phyloP scores from a whole-genome alignment of 2,329 filamentous ascomycete species.

The Aspergillus quadricinctus region DNA sequence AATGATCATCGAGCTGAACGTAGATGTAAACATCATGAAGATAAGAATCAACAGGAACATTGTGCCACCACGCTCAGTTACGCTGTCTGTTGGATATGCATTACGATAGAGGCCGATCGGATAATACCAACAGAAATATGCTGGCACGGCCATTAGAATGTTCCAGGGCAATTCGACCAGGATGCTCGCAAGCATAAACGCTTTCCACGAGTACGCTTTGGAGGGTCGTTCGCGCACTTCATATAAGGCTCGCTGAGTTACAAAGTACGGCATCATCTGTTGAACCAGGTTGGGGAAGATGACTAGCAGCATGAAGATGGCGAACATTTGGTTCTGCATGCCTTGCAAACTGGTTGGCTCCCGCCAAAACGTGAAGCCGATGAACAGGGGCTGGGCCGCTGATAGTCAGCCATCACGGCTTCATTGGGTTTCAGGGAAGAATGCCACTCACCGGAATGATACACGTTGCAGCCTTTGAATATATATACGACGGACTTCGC shows the following conservation, averaged over 20 bases:
- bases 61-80: conserved; percentile 53
- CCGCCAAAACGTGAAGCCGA: conserved; percentile 75
- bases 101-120: conserved; percentile 47
- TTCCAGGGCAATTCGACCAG: conserved; percentile 64
- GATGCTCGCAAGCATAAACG: conserved; percentile 64
- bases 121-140: conserved; percentile 64
- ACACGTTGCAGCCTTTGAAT: conserved; percentile 70
- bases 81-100: conserved; percentile 28
- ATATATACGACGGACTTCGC: conserved; percentile 82
- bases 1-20: conserved; percentile 69
- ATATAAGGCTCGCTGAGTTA: conserved; percentile 52
- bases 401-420: background rate
- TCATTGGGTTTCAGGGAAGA: conserved; percentile 36
- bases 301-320: conserved; percentile 76
- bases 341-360: conserved; percentile 70
- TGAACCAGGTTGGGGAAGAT: conserved; percentile 60
- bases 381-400: conserved; percentile 59
- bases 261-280: conserved; percentile 54
- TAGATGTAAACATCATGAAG: conserved; percentile 65
- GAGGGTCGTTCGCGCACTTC: conserved; percentile 56
- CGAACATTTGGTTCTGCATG: conserved; percentile 85
- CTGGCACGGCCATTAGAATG: conserved; percentile 53
- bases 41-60: conserved; percentile 61
- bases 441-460: conserved; percentile 58
- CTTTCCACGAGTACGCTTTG: conserved; percentile 68